Base-by-base conservation (phyloP, 306 rosid species). In the Malus sylvestris region DNA sequence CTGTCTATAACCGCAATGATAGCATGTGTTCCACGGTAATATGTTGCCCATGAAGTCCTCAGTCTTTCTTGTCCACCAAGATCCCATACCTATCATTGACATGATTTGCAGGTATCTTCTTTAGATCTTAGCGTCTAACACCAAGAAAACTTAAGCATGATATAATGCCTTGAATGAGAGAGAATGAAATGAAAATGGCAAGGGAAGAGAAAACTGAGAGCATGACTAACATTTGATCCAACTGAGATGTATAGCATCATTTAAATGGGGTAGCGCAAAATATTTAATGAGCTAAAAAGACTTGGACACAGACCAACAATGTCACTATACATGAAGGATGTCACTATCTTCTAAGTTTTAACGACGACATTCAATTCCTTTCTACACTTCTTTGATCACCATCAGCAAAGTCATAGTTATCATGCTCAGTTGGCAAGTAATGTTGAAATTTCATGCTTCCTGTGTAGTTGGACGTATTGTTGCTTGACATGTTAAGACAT, bases 21-120 rank as follows among this genome's bases (percentile, higher is more conserved):
- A 62, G 98, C 98, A 79, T 96, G 86, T 20, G 99, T 92, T 83
- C 99, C 98, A 14, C 98, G 88, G 79, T 96, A 96, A 77, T 92
- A 96, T 66, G 99, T 96, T 44, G 99, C 98, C 99, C 99, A 92
- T 38, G 99, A 96, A 63, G 98, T 92, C 76, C 99, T 88, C 30
- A 92, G 92, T 78, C 97, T 92, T 55, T 96, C 99, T 86, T 96
- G 99, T 60, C 98, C 98, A 0, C 99, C 99, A 15, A 96, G 97
- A 91, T 96, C 98, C 98, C 99, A 96, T 4, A 96, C 99, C 99
- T 92, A 86, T 67, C 58, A 70, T 64, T 92, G 86, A 63, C 58
- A 69, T 64, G 29, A 72, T 19, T 65, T 53, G 64, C 74, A 61
- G 29, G 49, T 25, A 62, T 25, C 38, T 19, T 23, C 20, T 4